Conservation (phyloP, 257 asterid species). For the Penstemon eatonii region DNA sequence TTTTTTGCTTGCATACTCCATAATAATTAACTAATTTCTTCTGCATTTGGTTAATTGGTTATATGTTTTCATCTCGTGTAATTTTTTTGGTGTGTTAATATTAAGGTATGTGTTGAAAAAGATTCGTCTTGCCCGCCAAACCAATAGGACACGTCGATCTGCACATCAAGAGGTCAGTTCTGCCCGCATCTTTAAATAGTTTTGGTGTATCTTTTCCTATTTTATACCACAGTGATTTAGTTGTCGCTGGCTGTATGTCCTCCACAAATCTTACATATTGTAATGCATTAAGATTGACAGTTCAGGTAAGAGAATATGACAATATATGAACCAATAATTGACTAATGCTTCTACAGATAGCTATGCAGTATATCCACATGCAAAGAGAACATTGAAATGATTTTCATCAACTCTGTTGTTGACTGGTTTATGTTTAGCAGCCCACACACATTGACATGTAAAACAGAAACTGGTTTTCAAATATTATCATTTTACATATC, state of each 20-base stretch:
- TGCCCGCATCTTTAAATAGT: constrained; percentile 11
- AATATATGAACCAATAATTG: neutral
- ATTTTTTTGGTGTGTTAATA: constrained; percentile 16
- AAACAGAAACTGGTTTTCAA: neutral
- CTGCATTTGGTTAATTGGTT: constrained; percentile 16
- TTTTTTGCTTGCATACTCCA: neutral
- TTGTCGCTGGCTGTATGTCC: neutral
- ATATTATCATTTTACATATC: constrained; percentile 13
- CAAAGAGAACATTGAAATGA: neutral
- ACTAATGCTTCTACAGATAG: neutral
- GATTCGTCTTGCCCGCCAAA: constrained; percentile 96
- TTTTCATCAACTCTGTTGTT: neutral
- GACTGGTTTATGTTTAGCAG: neutral
- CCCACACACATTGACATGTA: neutral
- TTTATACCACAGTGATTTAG: neutral
- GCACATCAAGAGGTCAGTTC: constrained; percentile 91
- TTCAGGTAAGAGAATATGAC: neutral
- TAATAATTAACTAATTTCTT: neutral
- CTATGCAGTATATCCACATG: neutral
- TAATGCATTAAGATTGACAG: neutral
- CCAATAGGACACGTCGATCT: constrained; percentile 89
- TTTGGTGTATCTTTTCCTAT: neutral
- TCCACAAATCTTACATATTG: neutral
- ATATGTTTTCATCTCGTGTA: constrained; percentile 21
- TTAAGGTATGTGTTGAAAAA: constrained; percentile 83